Evolutionary conservation across 2,329 filamentous ascomycete genomes (phyloP).

Genomic region (Monilinia polystroma): DNA sequence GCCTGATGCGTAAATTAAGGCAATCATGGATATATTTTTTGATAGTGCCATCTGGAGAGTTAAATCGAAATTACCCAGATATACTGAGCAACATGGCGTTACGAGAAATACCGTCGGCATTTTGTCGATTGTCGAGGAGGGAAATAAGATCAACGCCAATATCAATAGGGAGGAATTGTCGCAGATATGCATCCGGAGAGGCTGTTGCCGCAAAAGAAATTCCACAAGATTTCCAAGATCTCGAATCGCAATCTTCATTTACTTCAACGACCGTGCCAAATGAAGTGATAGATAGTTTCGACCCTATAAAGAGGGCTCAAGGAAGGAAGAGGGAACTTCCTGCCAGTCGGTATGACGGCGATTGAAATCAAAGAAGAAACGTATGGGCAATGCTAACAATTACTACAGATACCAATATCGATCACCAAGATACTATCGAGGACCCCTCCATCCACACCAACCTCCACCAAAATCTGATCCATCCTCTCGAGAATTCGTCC

Average conservation of each 20-base stretch:
- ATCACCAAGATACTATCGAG: conserved; percentile 90
- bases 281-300: conserved; percentile 45
- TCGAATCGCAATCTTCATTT: conserved; percentile 49
- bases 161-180: conserved; percentile 24
- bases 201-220: conserved; percentile 31
- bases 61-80: background rate
- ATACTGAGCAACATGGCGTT: conserved; percentile 36
- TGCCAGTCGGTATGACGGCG: conserved; percentile 42
- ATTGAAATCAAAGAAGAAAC: background rate
- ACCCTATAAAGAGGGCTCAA: conserved; percentile 49
- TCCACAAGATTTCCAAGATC: conserved; percentile 42
- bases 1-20: conserved; percentile 11
- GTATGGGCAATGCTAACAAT: conserved; percentile 24
- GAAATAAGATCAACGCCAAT: conserved; percentile 28
- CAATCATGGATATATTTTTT: conserved; percentile 17
- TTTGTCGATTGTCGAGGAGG: conserved; percentile 34
- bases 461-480: conserved; percentile 84
- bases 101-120: conserved; percentile 37
- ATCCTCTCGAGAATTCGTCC: conserved; percentile 80
- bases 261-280: conserved; percentile 40
- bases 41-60: background rate
- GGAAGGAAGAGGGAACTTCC: conserved; percentile 43
- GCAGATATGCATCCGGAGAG: conserved; percentile 37
- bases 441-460: conserved; percentile 89
- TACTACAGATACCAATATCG: conserved; percentile 82